Evolutionary conservation across 345 rosid species (phyloP).

Genomic region (Ceriops tagal): DNA sequence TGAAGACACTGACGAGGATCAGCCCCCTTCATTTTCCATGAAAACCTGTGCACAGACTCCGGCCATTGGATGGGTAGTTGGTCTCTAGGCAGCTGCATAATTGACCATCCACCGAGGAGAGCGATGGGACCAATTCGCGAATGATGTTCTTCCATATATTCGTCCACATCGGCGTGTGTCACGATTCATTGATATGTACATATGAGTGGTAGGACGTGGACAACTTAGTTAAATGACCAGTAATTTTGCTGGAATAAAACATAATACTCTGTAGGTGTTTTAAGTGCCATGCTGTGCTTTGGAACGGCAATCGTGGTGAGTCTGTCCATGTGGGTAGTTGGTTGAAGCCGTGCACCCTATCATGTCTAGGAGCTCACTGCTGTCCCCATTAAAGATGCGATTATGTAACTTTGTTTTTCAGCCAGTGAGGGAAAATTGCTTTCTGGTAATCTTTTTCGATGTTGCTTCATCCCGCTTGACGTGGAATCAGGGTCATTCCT

Average conservation of each 20-base stretch:
- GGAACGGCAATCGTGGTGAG: background rate
- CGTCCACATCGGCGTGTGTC: slow-evolving; percentile 15
- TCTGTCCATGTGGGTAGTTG: slow-evolving; percentile 15
- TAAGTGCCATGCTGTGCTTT: slow-evolving; percentile 7
- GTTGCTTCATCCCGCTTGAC: no score
- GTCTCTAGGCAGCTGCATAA: background rate
- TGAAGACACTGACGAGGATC: slow-evolving; percentile 29
- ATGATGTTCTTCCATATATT: slow-evolving; percentile 11
- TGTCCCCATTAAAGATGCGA: slow-evolving; percentile 20
- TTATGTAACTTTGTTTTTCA: slow-evolving; percentile 14
- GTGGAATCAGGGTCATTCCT: no score
- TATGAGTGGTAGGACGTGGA: slow-evolving; percentile 18
- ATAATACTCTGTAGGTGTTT: slow-evolving; percentile 8
- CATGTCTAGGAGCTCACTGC: slow-evolving; percentile 29
- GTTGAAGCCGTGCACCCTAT: slow-evolving; percentile 35
- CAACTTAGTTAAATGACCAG: slow-evolving; percentile 19
- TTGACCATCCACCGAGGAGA: slow-evolving; percentile 11
- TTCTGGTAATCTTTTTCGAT: no score
- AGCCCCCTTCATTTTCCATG: slow-evolving; percentile 13
- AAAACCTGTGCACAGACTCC: slow-evolving; percentile 34
- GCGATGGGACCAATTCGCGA: background rate
- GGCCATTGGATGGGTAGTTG: slow-evolving; percentile 28
- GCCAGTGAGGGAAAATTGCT: no score
- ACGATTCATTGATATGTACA: slow-evolving; percentile 29
- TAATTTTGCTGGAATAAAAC: slow-evolving; percentile 18